These are phyloP conservation scores for Macroventuria anomochaeta DNA, from an alignment of 2,329 filamentous ascomycete species.

Conservation along the genomic window DNA sequence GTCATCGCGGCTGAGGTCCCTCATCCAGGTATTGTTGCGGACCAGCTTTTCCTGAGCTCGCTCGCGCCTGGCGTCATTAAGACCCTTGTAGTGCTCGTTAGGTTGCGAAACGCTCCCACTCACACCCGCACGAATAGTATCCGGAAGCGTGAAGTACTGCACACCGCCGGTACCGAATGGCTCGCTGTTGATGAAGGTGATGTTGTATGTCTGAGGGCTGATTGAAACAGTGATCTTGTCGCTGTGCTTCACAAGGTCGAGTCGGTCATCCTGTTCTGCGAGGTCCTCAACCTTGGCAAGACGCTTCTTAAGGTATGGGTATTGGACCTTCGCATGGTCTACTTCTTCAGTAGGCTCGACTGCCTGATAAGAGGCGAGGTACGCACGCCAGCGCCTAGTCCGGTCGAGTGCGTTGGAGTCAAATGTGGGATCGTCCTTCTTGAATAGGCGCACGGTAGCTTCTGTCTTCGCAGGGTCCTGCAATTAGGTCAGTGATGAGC, in stretches of 20 bases:
- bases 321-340: conserved; percentile 39
- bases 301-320: conserved; percentile 53
- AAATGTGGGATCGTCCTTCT: conserved; percentile 80
- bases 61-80: conserved; percentile 41
- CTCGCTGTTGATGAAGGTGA: conserved; percentile 53
- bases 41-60: conserved; percentile 52
- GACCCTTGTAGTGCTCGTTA: conserved; percentile 39
- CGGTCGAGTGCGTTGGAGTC: conserved; percentile 72
- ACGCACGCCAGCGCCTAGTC: conserved; percentile 84
- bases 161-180: conserved; percentile 40
- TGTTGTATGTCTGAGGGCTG: conserved; percentile 51
- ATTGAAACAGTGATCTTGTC: conserved; percentile 56
- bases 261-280: conserved; percentile 36
- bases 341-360: conserved; percentile 75
- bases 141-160: conserved; percentile 51
- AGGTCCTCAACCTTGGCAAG: conserved; percentile 45
- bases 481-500: conserved; percentile 33
- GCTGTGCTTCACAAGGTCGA: conserved; percentile 40
- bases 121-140: conserved; percentile 44
- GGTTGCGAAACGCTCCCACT: conserved; percentile 45
- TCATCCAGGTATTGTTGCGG: conserved; percentile 56
- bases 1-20: conserved; percentile 54
- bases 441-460: conserved; percentile 81
- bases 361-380: conserved; percentile 89
- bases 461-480: conserved; percentile 68